Conservation (phyloP, 108 stramenopile species). For the Skeletonema potamos region DNA sequence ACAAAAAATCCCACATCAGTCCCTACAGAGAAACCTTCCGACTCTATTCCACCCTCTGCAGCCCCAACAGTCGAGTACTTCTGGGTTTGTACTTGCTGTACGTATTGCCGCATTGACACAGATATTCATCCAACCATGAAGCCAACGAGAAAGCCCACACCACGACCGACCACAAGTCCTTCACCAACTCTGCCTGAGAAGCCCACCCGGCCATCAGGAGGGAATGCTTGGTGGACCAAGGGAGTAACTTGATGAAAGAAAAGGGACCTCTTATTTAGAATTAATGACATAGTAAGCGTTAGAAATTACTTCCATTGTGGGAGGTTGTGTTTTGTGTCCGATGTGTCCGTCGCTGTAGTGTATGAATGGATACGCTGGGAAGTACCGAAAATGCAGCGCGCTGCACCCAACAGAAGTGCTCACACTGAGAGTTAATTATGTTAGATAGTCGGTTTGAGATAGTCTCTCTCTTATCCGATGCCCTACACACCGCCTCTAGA, state of each 20-base stretch:
- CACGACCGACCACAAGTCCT: not conserved
- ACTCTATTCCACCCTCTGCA: not conserved
- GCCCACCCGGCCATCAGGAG: not conserved
- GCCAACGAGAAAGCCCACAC: constrained; percentile 3
- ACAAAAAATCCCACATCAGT: not conserved
- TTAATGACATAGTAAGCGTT: too few relatives aligned
- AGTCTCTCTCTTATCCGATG: too few relatives aligned
- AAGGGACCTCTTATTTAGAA: too few relatives aligned
- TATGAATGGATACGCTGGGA: too few relatives aligned
- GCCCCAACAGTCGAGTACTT: constrained; percentile 3
- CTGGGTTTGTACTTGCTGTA: not conserved
- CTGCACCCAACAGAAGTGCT: too few relatives aligned
- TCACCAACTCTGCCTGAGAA: not conserved
- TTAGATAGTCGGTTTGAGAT: too few relatives aligned
- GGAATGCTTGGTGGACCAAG: not conserved
- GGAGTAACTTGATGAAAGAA: not conserved
- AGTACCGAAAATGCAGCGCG: too few relatives aligned
- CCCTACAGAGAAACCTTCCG: not conserved
- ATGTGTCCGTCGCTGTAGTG: too few relatives aligned
- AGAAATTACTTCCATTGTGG: too few relatives aligned
- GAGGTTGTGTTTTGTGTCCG: too few relatives aligned
- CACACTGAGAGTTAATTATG: too few relatives aligned
- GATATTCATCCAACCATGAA: constrained; percentile 5
- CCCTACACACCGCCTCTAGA: too few relatives aligned
- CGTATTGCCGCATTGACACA: not conserved